Evolutionary conservation across 805 yeast species (phyloP).

Genomic region (Yarrowia deformans): DNA sequence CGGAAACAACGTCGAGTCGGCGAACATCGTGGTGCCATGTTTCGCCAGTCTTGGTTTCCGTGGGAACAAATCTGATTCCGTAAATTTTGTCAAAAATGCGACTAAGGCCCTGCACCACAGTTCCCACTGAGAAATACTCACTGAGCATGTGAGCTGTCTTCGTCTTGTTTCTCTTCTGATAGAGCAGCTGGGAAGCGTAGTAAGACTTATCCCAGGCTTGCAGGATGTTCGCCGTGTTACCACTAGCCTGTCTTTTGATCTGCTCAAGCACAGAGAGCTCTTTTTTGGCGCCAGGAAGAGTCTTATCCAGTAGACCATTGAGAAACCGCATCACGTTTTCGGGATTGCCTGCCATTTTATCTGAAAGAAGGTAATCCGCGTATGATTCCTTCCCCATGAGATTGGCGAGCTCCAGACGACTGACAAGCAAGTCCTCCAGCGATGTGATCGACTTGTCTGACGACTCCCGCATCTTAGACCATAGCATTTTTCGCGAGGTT

Average conservation of each 20-base stretch:
- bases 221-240: constrained; percentile 50
- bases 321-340: constrained; percentile 77
- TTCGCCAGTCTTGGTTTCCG: constrained; percentile 69
- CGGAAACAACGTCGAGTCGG: constrained; percentile 76
- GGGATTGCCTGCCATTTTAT: constrained; percentile 88
- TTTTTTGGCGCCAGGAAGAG: constrained; percentile 60
- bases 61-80: constrained; percentile 78
- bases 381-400: constrained; percentile 74
- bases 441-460: constrained; percentile 65
- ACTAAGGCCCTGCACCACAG: constrained; percentile 83
- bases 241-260: constrained; percentile 51
- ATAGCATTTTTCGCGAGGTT: constrained; percentile 66
- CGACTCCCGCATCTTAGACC: constrained; percentile 77
- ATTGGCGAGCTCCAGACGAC: constrained; percentile 73
- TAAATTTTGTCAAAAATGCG: constrained; percentile 72
- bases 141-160: constrained; percentile 56
- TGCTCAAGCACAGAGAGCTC: constrained; percentile 59
- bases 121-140: constrained; percentile 81
- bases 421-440: constrained; percentile 65
- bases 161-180: constrained; percentile 48
- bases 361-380: constrained; percentile 81
- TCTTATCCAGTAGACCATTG: constrained; percentile 61
- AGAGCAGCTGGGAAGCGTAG: constrained; percentile 51
- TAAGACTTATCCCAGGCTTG: constrained; percentile 95
- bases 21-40: constrained; percentile 90